Base-by-base conservation (phyloP, 345 rosid genomes). In the Pugionium dolabratum region DNA sequence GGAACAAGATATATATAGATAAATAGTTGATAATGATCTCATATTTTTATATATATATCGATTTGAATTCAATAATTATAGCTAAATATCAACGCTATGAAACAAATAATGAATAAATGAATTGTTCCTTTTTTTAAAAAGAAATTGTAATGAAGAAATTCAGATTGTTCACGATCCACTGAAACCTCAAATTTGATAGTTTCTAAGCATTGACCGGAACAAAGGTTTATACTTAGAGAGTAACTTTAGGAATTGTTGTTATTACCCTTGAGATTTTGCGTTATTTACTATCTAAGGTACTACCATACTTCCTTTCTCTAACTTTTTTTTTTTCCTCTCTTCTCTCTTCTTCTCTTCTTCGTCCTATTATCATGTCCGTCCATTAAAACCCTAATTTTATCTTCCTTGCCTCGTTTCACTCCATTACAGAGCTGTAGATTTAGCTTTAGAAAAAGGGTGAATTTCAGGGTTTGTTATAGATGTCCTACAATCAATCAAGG, bases 401-500 rank as follows among this genome's bases (percentile, higher is more conserved):
- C 66, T 75, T 72, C 62, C 64, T 7, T 47, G 64, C 73, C 53
- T 81, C 63, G 66, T 54, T 67, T 74, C 69, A 60, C 73, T 67
- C 68, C 49, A 67, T 74, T n/a, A 67, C 27, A 56, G 25, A 47
- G 50, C 41, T 47, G 58, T 42, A 67, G 61, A 56, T 61, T 56
- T 62, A 74, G 73, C 73, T 74, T 74, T 1, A 8, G 37, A 40
- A 10, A 57, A 50, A 42, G 18, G 28, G 54, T 48, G 63, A 10
- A 63, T 63, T 59, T 71, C 67, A 48, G 82, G 80, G 76, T 36
- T 75, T 46, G 66, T 82, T 64, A 84, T 82, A 59, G 86, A 95
- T 95, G 99, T 91, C 99, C 90, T 83, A 82, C 95, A 89, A 89
- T 85, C 99, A 89, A 89, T 52, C 95, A 48, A 79, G 95, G 89